Evolutionary conservation across 2,329 filamentous ascomycete species (phyloP), one percentile per base, ranked within the genome.

Genomic region (Graphiopsis chlorocephala): DNA sequence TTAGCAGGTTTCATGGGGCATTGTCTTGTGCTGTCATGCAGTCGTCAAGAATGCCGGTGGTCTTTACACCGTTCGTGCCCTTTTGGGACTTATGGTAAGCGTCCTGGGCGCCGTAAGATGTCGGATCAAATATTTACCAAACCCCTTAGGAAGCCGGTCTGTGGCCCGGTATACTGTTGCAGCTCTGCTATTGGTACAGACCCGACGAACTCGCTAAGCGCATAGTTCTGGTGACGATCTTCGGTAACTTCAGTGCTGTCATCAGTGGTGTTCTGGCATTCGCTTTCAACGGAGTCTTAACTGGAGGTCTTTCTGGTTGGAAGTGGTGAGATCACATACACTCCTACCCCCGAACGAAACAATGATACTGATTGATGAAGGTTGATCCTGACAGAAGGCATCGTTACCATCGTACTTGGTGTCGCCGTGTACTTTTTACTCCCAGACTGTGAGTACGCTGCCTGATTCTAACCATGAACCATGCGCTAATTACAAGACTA

Each of bases 371-470:
- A 38, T 1, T 42, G 53, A 20, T 25, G 33, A 11, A 35, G 23
- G 29, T 57, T 60, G n/a, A 47, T 60, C 17, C 45, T 60, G 10
- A 47, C 35, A 5, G 83, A 85, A 71, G 83, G 82, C 3, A 72
- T 82, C 29, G 70, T 77, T 15, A 85, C 83, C 0, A 74, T 85
- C 8, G 61, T 82, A 1, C 56, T 82, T 0, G 82, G 84, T 6
- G 69, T 83, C 4, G 69, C 77, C 6, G 79, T 85, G 11, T 85
- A 81, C 74, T 85, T 86, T 60, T 61, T 83, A 0, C 75, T 86
- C 0, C 84, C 84, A 0, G 83, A 86, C 67, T 85, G 81, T 82
- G 8, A 76, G 73, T 56, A 83, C 80, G 81, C 72, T 83, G 45
- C 78, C 61, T 3, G 70, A 68, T 10, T 11, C 14, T 17, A 25